Evolutionary conservation across 208 protist genomes (phyloP).

Genomic region (Leptomonas pyrrhocoris): DNA sequence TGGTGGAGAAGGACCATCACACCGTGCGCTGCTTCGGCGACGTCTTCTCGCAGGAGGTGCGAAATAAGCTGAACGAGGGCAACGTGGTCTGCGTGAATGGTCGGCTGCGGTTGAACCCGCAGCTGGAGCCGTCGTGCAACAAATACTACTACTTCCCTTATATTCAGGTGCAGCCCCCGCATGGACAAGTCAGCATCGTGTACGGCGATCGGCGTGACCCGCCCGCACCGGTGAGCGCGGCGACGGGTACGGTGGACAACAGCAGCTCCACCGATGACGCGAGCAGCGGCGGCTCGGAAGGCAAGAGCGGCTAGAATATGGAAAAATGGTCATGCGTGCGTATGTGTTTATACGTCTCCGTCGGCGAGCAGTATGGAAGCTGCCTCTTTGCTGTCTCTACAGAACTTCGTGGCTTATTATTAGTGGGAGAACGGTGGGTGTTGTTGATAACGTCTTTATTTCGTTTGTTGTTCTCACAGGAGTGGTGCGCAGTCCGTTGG

Average conservation of each 20-base stretch:
- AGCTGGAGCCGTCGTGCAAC: slow-evolving; percentile 85
- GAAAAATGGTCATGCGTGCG: not conserved
- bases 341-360: not conserved
- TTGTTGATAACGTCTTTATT: no score
- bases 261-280: slow-evolving; percentile 7
- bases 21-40: slow-evolving; percentile 91
- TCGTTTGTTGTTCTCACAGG: no score
- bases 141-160: slow-evolving; percentile 94
- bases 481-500: no score
- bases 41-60: slow-evolving; percentile 83
- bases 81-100: slow-evolving; percentile 89
- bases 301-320: not conserved
- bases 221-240: slow-evolving; percentile 42
- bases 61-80: slow-evolving; percentile 76
- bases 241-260: slow-evolving; percentile 37
- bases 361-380: no score
- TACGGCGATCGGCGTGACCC: slow-evolving; percentile 72
- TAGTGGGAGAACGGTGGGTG: no score
- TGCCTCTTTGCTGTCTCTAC: not conserved
- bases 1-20: slow-evolving; percentile 93
- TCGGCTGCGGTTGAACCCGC: slow-evolving; percentile 86
- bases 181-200: slow-evolving; percentile 87
- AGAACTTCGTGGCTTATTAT: no score
- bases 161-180: slow-evolving; percentile 88
- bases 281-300: not conserved